These are phyloP conservation scores for Rhazya stricta DNA, from an alignment of 257 asterid species.

Conservation along the genomic window DNA sequence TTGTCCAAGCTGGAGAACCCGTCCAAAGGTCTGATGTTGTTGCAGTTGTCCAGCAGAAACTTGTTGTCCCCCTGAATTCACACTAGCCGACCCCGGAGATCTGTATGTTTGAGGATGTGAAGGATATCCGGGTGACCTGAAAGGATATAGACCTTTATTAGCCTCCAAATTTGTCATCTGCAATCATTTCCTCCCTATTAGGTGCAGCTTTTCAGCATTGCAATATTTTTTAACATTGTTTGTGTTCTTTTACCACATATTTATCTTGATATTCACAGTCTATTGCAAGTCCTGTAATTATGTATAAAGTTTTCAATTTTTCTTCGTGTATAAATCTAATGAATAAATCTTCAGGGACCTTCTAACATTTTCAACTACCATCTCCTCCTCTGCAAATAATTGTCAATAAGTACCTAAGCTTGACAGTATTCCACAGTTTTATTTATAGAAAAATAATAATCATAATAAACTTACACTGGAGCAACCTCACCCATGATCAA, in stretches of 20 bases:
- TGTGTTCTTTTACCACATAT: background rate
- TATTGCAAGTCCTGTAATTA: background rate
- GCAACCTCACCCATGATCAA: background rate
- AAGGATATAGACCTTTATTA: constrained; percentile 13
- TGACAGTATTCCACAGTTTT: background rate
- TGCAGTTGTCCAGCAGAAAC: constrained; percentile 32
- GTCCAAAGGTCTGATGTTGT: constrained; percentile 29
- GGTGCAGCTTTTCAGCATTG: background rate
- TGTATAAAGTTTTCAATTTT: background rate
- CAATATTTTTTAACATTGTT: background rate
- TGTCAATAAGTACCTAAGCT: background rate
- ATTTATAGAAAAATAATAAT: background rate
- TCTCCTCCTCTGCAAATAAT: background rate
- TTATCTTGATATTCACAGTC: background rate
- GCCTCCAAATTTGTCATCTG: background rate
- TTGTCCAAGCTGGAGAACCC: constrained; percentile 22
- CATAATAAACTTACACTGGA: background rate
- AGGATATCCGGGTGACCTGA: constrained; percentile 44
- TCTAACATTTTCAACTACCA: background rate
- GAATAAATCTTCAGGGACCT: background rate
- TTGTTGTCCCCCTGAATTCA: constrained; percentile 27
- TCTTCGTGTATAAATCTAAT: background rate
- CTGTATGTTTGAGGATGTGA: constrained; percentile 37
- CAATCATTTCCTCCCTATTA: background rate
- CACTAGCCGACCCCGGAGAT: constrained; percentile 22